Conservation (phyloP, 768 basidiomycete genomes). For the Asterophora parasitica region DNA sequence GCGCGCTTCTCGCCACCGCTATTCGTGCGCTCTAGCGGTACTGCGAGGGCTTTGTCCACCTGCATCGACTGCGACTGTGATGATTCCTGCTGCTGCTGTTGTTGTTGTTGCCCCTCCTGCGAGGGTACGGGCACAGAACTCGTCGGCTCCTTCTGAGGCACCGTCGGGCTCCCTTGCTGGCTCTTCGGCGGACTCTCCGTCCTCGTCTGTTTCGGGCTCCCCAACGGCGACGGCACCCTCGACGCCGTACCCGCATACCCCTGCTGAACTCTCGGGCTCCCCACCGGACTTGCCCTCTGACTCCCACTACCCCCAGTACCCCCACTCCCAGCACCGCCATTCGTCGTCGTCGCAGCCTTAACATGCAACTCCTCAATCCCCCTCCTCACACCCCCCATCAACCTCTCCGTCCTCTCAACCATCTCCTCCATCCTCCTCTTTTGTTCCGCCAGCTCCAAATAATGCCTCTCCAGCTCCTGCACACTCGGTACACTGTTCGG, state of each 20-base stretch:
- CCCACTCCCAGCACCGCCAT: slow-evolving; percentile 11
- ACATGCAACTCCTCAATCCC: slow-evolving; percentile 73
- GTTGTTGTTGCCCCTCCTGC: no score
- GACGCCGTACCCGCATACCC: not conserved
- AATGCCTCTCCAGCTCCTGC: slow-evolving; percentile 69
- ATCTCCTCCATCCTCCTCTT: slow-evolving; percentile 66
- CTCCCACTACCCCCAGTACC: not conserved
- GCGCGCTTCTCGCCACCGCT: slow-evolving; percentile 1
- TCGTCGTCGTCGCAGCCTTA: slow-evolving; percentile 11
- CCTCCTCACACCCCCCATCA: slow-evolving; percentile 68
- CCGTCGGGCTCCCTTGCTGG: not conserved
- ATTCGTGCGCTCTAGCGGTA: slow-evolving; percentile 6
- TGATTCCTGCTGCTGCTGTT: not conserved
- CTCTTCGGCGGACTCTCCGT: no score
- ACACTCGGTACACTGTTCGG: slow-evolving; percentile 34
- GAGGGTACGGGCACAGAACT: no score
- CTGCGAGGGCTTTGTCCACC: not conserved
- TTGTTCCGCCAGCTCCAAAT: slow-evolving; percentile 57
- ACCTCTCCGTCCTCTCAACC: slow-evolving; percentile 66
- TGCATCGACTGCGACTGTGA: not conserved
- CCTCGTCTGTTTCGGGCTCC: slow-evolving; percentile 10
- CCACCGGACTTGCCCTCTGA: slow-evolving; percentile 5
- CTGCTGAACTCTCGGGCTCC: slow-evolving; percentile 2
- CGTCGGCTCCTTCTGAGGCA: not conserved
- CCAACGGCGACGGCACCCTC: slow-evolving; percentile 8